Percentiles rank a stretch among this genome's conserved stretches.
Conservation (phyloP, 441 rosid species). For the Daphne laureola region DNA sequence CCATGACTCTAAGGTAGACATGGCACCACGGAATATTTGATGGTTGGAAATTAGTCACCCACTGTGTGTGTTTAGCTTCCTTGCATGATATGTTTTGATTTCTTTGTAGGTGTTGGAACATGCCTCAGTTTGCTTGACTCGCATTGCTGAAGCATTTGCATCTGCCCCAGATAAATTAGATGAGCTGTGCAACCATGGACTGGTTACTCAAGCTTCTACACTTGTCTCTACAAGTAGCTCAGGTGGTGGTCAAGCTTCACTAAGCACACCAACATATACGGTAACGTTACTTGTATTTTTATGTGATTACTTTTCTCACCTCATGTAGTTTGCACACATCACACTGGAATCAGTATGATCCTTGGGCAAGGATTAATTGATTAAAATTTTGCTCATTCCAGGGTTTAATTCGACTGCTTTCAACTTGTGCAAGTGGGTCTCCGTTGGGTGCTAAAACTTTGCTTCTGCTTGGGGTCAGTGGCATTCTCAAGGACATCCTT, state of each 20-base stretch:
- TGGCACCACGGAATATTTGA: conserved; percentile 3
- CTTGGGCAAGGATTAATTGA: conserved; percentile 1
- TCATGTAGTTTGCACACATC: conserved; percentile 4
- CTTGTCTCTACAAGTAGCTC: conserved; percentile 85
- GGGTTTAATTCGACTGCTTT: conserved; percentile 94
- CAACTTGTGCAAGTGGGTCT: conserved; percentile 97
- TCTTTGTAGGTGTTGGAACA: conserved; percentile 86
- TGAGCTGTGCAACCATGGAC: conserved; percentile 90
- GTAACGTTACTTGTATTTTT: conserved; percentile 24
- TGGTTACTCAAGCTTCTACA: conserved; percentile 95
- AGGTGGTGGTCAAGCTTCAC: conserved; percentile 97
- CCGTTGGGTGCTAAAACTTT: conserved; percentile 89
- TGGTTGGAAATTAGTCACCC: background rate
- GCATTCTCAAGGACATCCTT: conserved; percentile 85
- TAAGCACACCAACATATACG: conserved; percentile 88
- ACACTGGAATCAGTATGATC: conserved; percentile 22
- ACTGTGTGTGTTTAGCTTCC: conserved; percentile 3
- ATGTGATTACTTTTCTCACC: conserved; percentile 10
- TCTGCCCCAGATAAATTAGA: conserved; percentile 83
- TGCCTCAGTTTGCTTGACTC: conserved; percentile 95
- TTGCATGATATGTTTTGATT: conserved; percentile 11
- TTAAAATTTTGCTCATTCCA: conserved; percentile 17
- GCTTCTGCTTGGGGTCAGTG: conserved; percentile 90
- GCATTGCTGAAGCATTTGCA: conserved; percentile 97
- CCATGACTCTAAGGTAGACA: conserved; percentile 83